Evolutionary conservation across 2,329 filamentous ascomycete species (phyloP), one percentile per base, ranked within the genome.

Genomic region (Fusarium sp.): DNA sequence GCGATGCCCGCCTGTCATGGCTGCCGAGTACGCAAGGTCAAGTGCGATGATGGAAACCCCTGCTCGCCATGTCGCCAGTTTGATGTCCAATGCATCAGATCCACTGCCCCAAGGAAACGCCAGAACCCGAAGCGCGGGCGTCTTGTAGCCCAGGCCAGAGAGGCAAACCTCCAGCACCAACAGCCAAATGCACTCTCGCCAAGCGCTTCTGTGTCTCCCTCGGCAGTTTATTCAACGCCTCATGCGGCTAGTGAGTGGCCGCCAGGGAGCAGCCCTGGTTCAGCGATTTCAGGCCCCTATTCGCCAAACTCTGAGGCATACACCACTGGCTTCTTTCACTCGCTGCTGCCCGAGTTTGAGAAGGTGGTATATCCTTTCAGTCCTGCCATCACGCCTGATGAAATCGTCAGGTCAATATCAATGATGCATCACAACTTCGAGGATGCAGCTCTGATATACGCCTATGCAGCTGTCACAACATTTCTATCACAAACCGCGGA

Each of bases 1-100:
- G 61, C 48, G 63, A 73, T 73, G 71, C 71, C 71, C 42, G 76
- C 76, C 36, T 78, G 76, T 22, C 75, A 77, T 62, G 68, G 72
- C 51, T 78, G 76, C 51, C 76, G 76, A 47, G 66, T 77, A 38
- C 75, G 76, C 54, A 78, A 78, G 70, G 76, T 78, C 56, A 77
- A 71, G 52, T 78, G 76, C 66, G 75, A 78, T 57, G 74, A 77
- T 39, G 70, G 62, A 22, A 60, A 74, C 26, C 76, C 76, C 42
- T 78, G 76, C 55, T 68, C 67, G 34, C 72, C 73, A 39, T 78
- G 76, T 30, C 62, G 63, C 28, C 72, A 77, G 34, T 72, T 75
- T 51, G 63, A 69, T 54, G 60, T 78, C 41, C 65, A 71, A 41
- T 77, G 75, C 73, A 62, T 76, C 52, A 72, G 67, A 59, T 66